These are phyloP conservation scores for Eucalyptus paniculata DNA, from an alignment of 345 rosid genomes.

Conservation along the genomic window DNA sequence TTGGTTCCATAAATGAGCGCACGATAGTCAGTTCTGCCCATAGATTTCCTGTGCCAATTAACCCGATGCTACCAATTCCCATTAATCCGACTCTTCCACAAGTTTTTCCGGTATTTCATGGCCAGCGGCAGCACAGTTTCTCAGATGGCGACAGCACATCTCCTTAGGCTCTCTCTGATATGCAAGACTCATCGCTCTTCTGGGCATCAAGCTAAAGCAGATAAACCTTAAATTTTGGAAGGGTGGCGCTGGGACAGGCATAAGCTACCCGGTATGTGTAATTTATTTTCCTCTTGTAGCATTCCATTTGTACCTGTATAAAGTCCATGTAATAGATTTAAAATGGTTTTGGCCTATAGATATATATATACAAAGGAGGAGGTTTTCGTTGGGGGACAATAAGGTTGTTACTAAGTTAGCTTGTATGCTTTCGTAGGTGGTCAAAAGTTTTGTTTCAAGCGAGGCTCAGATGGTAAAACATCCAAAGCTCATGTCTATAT, in stretches of 20 bases:
- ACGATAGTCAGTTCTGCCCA: constrained; percentile 77
- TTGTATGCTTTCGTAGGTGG: background rate
- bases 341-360: constrained; percentile 23
- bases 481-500: background rate
- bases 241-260: constrained; percentile 3
- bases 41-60: constrained; percentile 73
- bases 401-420: background rate
- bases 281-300: background rate
- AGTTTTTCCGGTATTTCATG: constrained; percentile 24
- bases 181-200: background rate
- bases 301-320: constrained; percentile 20
- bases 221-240: background rate
- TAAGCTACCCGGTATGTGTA: constrained; percentile 6
- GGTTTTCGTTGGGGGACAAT: constrained; percentile 6
- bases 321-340: constrained; percentile 20
- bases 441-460: background rate
- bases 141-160: constrained; percentile 49
- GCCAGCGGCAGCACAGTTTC: constrained; percentile 28
- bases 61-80: constrained; percentile 31
- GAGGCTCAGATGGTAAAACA: background rate
- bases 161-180: constrained; percentile 8
- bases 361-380: constrained; percentile 8
- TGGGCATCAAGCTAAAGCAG: background rate
- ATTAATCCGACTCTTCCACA: constrained; percentile 25
- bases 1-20: constrained; percentile 78